A percentile compares a stretch with the other conserved stretches of the same genome.
These are phyloP conservation scores for Rhynchosporium graminicola DNA, from an alignment of 2,329 filamentous ascomycete genomes.

Conservation along the genomic window DNA sequence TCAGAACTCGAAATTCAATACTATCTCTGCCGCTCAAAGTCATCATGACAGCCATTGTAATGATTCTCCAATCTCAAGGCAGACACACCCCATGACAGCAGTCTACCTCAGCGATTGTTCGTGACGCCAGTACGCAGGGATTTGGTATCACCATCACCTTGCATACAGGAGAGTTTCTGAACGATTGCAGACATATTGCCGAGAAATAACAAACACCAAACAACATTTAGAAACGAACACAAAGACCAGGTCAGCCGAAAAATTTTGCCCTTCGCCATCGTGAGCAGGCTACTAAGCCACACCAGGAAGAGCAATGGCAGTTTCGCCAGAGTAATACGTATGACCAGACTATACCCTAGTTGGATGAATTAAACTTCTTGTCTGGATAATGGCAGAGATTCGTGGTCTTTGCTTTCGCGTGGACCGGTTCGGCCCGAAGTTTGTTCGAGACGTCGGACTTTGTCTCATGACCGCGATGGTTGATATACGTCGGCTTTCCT, in stretches of 20 bases:
- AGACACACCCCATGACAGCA: not conserved
- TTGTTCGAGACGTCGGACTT: not conserved
- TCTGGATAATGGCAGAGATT: not conserved
- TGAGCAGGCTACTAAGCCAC: conserved; percentile 8
- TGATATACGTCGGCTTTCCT: too few relatives aligned
- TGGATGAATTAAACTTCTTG: not conserved
- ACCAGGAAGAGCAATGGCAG: not conserved
- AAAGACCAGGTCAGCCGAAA: not conserved
- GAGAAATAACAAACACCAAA: not conserved
- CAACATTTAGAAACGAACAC: not conserved
- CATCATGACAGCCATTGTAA: conserved; percentile 3
- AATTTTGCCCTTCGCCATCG: conserved; percentile 11
- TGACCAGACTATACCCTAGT: not conserved
- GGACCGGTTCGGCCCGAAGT: not conserved
- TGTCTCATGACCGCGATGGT: too few relatives aligned
- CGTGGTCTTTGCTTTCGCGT: not conserved
- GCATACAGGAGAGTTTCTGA: not conserved
- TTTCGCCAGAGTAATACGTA: not conserved
- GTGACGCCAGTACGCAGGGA: not conserved
- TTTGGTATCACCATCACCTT: not conserved
- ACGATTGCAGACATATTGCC: not conserved
- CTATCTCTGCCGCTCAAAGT: not conserved
- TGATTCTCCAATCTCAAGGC: not conserved
- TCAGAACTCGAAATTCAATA: not conserved
- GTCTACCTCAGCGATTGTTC: conserved; percentile 8